Evolutionary conservation across 768 basidiomycete genomes (phyloP).

Genomic region (Xerocomellus dryophilus): DNA sequence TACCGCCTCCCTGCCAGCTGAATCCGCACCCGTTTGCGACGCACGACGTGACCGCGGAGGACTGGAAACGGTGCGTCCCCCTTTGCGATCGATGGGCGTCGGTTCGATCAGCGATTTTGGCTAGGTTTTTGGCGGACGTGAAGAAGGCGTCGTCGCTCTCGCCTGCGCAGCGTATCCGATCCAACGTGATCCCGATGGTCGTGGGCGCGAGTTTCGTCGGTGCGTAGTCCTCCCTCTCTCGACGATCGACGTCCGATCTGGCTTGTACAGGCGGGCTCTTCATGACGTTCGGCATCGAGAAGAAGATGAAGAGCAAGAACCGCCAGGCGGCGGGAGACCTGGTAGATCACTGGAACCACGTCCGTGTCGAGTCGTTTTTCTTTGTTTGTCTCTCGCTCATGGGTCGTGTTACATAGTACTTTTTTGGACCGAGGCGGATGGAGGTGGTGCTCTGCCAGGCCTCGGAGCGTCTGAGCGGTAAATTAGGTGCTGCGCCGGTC

Average conservation of each 20-base stretch:
- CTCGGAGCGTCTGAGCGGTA: slow-evolving; percentile 29
- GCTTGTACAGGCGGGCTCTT: slow-evolving; percentile 20
- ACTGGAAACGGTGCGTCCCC: slow-evolving; percentile 47
- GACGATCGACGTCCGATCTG: no score
- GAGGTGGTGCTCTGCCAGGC: slow-evolving; percentile 39
- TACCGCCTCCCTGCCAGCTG: slow-evolving; percentile 39
- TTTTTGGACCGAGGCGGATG: slow-evolving; percentile 46
- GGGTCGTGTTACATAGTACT: slow-evolving; percentile 40
- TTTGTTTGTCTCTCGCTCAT: background rate
- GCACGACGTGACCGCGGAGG: slow-evolving; percentile 47
- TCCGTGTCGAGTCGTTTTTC: slow-evolving; percentile 13
- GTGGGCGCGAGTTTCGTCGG: slow-evolving; percentile 29
- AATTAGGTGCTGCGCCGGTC: slow-evolving; percentile 19
- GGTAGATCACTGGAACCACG: slow-evolving; percentile 52
- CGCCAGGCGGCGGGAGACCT: slow-evolving; percentile 38
- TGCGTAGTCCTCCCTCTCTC: no score
- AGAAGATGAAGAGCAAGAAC: slow-evolving; percentile 37
- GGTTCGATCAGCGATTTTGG: no score
- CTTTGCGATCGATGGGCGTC: no score
- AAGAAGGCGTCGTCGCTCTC: slow-evolving; percentile 35
- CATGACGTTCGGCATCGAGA: slow-evolving; percentile 13
- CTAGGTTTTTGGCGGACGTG: slow-evolving; percentile 40
- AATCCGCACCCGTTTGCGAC: slow-evolving; percentile 48
- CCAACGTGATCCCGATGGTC: slow-evolving; percentile 31
- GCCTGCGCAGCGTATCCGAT: slow-evolving; percentile 32